These are phyloP conservation scores for Curvularia verruculosa DNA, from an alignment of 2,329 filamentous ascomycete genomes.

Conservation along the genomic window DNA sequence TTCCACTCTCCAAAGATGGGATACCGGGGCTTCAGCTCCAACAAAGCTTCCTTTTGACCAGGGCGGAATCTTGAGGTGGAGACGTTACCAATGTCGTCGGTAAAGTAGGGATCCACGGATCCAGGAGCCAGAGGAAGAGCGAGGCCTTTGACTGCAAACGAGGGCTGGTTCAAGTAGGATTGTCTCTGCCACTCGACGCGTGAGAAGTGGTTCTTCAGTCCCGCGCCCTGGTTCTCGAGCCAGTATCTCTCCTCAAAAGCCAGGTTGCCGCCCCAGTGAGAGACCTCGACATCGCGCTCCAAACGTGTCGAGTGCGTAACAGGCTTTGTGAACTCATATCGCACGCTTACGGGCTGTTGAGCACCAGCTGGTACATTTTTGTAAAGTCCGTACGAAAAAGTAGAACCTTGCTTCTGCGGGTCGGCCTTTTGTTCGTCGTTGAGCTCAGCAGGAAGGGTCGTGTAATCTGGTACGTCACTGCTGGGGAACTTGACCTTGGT, in stretches of 20 bases:
- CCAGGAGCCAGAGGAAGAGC: conserved; percentile 79
- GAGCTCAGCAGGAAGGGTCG: conserved; percentile 65
- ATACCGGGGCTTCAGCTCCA: conserved; percentile 92
- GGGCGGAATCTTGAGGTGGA: conserved; percentile 88
- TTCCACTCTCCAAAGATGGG: conserved; percentile 98
- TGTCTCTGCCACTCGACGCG: conserved; percentile 57
- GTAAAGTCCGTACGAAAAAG: conserved; percentile 90
- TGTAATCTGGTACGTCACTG: conserved; percentile 82
- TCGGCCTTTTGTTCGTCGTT: conserved; percentile 67
- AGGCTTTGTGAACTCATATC: conserved; percentile 95
- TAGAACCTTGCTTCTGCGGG: conserved; percentile 82
- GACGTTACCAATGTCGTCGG: conserved; percentile 94
- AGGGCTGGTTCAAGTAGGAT: conserved; percentile 75
- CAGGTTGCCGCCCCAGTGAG: conserved; percentile 96
- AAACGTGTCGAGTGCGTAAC: conserved; percentile 78
- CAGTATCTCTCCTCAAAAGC: conserved; percentile 94
- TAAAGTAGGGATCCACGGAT: conserved; percentile 89
- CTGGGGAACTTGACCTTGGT: conserved; percentile 91
- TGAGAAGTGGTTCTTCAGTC: conserved; percentile 61
- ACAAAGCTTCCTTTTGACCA: conserved; percentile 75
- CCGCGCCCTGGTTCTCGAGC: conserved; percentile 83
- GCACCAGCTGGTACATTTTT: conserved; percentile 80
- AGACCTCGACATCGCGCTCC: conserved; percentile 92
- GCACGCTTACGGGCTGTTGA: conserved; percentile 72
- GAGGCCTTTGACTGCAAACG: conserved; percentile 80